phyloP scores from a whole-genome alignment of 2,329 filamentous ascomycete genomes.

The Albophoma yamanashiensis region DNA sequence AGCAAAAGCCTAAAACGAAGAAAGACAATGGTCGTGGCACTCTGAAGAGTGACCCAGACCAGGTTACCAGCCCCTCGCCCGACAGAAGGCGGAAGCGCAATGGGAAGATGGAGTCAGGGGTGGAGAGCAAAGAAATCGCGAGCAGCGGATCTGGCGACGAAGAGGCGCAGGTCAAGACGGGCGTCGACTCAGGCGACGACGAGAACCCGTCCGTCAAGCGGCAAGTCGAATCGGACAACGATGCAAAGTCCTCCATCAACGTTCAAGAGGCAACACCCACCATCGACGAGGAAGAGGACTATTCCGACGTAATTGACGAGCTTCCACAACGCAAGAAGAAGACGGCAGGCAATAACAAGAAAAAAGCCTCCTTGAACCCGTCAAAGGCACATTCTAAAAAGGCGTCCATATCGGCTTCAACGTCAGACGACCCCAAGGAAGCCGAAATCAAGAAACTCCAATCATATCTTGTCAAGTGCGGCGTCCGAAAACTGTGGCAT shows the following conservation, averaged over 20 bases:
- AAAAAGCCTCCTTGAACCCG: constrained; percentile 16
- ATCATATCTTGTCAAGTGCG: constrained; percentile 78
- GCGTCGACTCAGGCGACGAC: neutral
- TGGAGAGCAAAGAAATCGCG: constrained; percentile 7
- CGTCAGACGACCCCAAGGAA: constrained; percentile 48
- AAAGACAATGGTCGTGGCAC: constrained; percentile 2
- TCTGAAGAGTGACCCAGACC: neutral
- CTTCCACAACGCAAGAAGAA: constrained; percentile 45
- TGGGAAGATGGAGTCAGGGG: constrained; percentile 4
- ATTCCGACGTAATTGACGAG: constrained; percentile 60
- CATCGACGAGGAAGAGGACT: constrained; percentile 26
- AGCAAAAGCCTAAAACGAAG: constrained; percentile 5
- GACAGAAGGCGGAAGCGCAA: constrained; percentile 5
- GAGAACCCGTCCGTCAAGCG: constrained; percentile 5
- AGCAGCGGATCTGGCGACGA: constrained; percentile 5
- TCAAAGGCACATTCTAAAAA: constrained; percentile 17
- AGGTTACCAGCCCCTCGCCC: constrained; percentile 1
- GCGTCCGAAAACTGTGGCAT: constrained; percentile 84
- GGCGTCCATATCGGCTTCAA: constrained; percentile 9
- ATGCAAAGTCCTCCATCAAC: constrained; percentile 7
- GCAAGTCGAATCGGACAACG: constrained; percentile 7
- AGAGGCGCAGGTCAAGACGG: neutral
- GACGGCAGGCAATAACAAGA: constrained; percentile 13
- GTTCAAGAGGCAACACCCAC: constrained; percentile 10
- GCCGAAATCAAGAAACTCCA: constrained; percentile 83